These are phyloP conservation scores for Yamadazyma trypodendri DNA, from an alignment of 1,139 yeast genomes.

Conservation along the genomic window DNA sequence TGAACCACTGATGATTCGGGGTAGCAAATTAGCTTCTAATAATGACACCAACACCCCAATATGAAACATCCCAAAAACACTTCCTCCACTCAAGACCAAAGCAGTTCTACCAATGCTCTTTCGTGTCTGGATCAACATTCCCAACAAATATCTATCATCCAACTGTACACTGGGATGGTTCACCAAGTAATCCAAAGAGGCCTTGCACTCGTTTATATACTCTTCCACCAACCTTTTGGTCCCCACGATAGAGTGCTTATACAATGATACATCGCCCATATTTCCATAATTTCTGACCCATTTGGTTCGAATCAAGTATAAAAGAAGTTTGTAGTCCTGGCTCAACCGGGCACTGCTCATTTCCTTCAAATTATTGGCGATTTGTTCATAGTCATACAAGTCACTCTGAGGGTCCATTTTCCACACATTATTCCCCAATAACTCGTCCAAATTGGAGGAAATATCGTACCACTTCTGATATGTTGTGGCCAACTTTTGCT, in stretches of 20 bases:
- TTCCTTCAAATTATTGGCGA: slow-evolving; percentile 53
- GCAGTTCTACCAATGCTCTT: slow-evolving; percentile 94
- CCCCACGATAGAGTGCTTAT: slow-evolving; percentile 78
- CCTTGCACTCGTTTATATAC: slow-evolving; percentile 74
- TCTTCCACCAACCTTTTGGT: slow-evolving; percentile 83
- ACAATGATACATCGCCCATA: slow-evolving; percentile 79
- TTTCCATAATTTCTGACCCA: slow-evolving; percentile 87
- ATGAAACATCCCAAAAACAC: slow-evolving; percentile 89
- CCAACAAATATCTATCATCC: slow-evolving; percentile 68
- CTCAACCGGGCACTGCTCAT: slow-evolving; percentile 58
- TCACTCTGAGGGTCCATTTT: slow-evolving; percentile 58
- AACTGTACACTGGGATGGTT: slow-evolving; percentile 44
- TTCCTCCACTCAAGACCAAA: slow-evolving; percentile 89
- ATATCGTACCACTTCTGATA: slow-evolving; percentile 71
- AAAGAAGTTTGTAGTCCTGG: slow-evolving; percentile 57
- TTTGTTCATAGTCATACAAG: slow-evolving; percentile 68
- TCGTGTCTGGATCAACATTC: slow-evolving; percentile 82
- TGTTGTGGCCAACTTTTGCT: slow-evolving; percentile 59
- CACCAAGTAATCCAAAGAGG: slow-evolving; percentile 53
- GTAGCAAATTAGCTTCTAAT: slow-evolving; percentile 70
- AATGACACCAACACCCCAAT: slow-evolving; percentile 87
- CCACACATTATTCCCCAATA: slow-evolving; percentile 70
- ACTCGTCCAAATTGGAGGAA: slow-evolving; percentile 61
- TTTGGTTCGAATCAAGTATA: slow-evolving; percentile 77
- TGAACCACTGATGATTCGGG: slow-evolving; percentile 90